A percentile compares a stretch with the other conserved stretches of the same genome.
These are phyloP conservation scores for Aphanoascus verrucosus DNA, from an alignment of 2,329 filamentous ascomycete genomes.

Conservation along the genomic window DNA sequence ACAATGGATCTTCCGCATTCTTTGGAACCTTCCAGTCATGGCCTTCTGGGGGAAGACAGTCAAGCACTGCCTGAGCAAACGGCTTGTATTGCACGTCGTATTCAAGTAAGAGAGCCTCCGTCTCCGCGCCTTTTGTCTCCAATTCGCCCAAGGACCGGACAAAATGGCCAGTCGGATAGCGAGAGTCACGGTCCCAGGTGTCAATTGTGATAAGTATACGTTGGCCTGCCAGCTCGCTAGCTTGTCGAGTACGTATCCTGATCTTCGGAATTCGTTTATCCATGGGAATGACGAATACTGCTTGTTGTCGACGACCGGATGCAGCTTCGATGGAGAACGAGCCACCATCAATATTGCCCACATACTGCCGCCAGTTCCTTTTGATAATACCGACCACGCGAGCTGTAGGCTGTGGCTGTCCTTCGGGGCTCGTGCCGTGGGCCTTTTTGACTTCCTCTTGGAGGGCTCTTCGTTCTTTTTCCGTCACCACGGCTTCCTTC, in stretches of 20 bases:
- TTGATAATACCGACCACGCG: conserved; percentile 86
- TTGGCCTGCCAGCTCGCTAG: conserved; percentile 78
- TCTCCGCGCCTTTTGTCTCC: conserved; percentile 95
- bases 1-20: conserved; percentile 70
- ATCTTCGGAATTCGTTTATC: conserved; percentile 98
- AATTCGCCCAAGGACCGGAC: conserved; percentile 85
- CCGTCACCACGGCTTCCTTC: conserved; percentile 67
- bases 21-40: conserved; percentile 87
- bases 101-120: conserved; percentile 83
- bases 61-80: conserved; percentile 88
- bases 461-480: conserved; percentile 72
- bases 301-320: conserved; percentile 76
- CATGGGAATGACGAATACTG: conserved; percentile 92
- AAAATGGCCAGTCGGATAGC: conserved; percentile 88
- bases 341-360: conserved; percentile 84
- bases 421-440: conserved; percentile 65
- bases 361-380: conserved; percentile 95
- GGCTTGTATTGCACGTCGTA: conserved; percentile 97
- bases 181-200: conserved; percentile 84
- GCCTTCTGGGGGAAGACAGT: conserved; percentile 82
- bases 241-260: conserved; percentile 79
- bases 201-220: conserved; percentile 88
- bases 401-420: conserved; percentile 76
- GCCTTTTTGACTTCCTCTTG: conserved; percentile 84
- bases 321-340: conserved; percentile 64